Base-by-base conservation (phyloP, 257 asterid species). In the Thymus mandschuricus region DNA sequence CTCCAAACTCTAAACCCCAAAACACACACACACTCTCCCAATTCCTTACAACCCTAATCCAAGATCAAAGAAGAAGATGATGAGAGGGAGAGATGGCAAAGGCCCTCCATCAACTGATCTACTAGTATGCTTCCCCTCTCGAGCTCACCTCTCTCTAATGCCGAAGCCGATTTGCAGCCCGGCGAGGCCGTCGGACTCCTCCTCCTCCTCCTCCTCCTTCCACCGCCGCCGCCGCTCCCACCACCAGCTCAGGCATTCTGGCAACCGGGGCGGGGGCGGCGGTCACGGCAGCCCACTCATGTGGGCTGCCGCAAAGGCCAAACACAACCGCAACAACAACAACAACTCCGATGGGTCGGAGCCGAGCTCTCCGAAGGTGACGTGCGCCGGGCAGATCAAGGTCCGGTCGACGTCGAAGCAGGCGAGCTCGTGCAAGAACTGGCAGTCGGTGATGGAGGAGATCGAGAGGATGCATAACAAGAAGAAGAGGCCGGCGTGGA, bases 371-470 rank as follows among this genome's bases (percentile, higher is more conserved):
- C 98, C 98, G 1, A 90, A 91, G 73, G 96, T 92, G 43, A 92
- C 96, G 0, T 92, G 98, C 45, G 97, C 95, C 1, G 98, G 98
- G 1, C 98, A 88, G 72, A 86, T 92, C 78, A 92, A 90, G 61
- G 90, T 85, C 3, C 65, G 83, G 77, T 67, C 89, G 0, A 87
- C 21, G 21, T 21, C 21, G 21, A 21, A 21, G 21, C 21, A 84
- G 80, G 80, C 89, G 4, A 72, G 49, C 1, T 75, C 94, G 0
- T 88, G 97, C 87, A 86, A 86, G 84, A 85, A 86, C 58, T 92
- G 98, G 98, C 95, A 88, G 33, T 87, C 96, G 0, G 97, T 92
- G 5, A 92, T 92, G 96, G 97, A 90, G 21, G 97, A 92, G 81
- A 88, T 92, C n/a, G 98, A 92, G 69, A 76, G 85, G 84, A 60